A percentile compares a stretch with the other conserved stretches of the same genome.
Conservation (phyloP, 192 early-diverging fungal species). For the Coemansia sp. region DNA sequence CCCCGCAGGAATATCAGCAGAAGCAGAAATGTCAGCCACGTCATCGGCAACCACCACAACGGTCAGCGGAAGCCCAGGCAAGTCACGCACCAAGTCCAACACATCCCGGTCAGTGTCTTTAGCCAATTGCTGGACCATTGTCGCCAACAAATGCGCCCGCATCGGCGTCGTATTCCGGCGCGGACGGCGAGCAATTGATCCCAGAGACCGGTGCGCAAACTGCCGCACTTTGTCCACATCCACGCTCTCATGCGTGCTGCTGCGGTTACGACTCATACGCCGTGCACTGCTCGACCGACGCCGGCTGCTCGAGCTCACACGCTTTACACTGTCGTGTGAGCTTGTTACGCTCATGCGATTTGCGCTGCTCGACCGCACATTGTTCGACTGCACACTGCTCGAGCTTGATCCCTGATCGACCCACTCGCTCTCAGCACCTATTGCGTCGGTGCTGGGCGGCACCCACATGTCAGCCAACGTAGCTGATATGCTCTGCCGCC, state of each 20-base stretch:
- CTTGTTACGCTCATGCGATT: background rate
- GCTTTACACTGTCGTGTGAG: background rate
- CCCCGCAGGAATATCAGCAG: background rate
- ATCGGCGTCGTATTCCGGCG: constrained; percentile 49
- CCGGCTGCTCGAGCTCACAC: background rate
- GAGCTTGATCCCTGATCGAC: background rate
- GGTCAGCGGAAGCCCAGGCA: constrained; percentile 23
- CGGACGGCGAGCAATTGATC: constrained; percentile 23
- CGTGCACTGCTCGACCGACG: background rate
- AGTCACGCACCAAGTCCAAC: constrained; percentile 32
- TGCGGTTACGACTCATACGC: constrained; percentile 2
- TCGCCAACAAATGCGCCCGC: constrained; percentile 51
- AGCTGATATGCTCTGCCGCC: constrained; percentile 35
- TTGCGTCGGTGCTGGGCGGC: background rate
- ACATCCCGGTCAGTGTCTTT: constrained; percentile 51
- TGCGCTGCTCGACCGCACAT: background rate
- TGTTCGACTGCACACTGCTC: background rate
- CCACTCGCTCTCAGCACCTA: background rate
- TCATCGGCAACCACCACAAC: background rate
- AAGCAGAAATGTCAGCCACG: background rate
- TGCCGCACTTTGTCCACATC: constrained; percentile 4
- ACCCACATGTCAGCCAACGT: constrained; percentile 30
- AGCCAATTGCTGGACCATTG: constrained; percentile 46
- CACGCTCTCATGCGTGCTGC: constrained; percentile 8
- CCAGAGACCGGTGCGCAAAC: constrained; percentile 31